Evolutionary conservation across 306 rosid genomes (phyloP).

Genomic region (Vigna trinervia): DNA sequence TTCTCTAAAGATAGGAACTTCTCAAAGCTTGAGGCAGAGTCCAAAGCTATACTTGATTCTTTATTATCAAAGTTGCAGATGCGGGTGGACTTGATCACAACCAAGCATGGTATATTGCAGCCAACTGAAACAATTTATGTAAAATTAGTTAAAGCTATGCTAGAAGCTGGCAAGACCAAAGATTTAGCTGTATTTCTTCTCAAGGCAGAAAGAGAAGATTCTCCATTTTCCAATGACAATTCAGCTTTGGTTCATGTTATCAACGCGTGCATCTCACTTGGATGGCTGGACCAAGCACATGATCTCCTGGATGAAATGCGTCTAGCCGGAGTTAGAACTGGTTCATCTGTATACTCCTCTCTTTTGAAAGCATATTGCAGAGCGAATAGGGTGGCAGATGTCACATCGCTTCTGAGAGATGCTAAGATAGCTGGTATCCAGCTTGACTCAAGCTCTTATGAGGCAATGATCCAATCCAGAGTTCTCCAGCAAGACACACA

Average conservation of each 20-base stretch:
- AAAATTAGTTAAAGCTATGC: slow-evolving; percentile 79
- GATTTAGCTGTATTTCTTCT: slow-evolving; percentile 80
- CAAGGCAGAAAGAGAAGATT: slow-evolving; percentile 72
- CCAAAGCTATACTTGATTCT: slow-evolving; percentile 59
- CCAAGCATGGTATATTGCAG: slow-evolving; percentile 72
- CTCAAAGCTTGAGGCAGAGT: slow-evolving; percentile 64
- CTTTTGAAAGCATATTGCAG: slow-evolving; percentile 83
- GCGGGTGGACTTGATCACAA: slow-evolving; percentile 67
- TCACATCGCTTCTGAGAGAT: slow-evolving; percentile 74
- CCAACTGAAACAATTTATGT: slow-evolving; percentile 79
- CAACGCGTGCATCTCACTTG: slow-evolving; percentile 78
- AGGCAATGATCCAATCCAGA: slow-evolving; percentile 78
- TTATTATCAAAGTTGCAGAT: slow-evolving; percentile 71
- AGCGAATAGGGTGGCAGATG: slow-evolving; percentile 66
- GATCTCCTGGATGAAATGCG: slow-evolving; percentile 92
- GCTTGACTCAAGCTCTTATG: slow-evolving; percentile 75
- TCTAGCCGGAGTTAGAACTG: slow-evolving; percentile 72
- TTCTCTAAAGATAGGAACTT: slow-evolving; percentile 61
- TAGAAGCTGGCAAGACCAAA: slow-evolving; percentile 80
- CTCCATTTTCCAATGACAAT: slow-evolving; percentile 73
- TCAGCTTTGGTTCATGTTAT: slow-evolving; percentile 78
- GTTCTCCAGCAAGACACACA: slow-evolving; percentile 74
- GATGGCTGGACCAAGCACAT: slow-evolving; percentile 92
- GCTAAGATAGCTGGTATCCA: slow-evolving; percentile 88
- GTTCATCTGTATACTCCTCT: slow-evolving; percentile 70